Conservation (phyloP, 805 yeast species). For the Metschnikowia peoriensis region DNA sequence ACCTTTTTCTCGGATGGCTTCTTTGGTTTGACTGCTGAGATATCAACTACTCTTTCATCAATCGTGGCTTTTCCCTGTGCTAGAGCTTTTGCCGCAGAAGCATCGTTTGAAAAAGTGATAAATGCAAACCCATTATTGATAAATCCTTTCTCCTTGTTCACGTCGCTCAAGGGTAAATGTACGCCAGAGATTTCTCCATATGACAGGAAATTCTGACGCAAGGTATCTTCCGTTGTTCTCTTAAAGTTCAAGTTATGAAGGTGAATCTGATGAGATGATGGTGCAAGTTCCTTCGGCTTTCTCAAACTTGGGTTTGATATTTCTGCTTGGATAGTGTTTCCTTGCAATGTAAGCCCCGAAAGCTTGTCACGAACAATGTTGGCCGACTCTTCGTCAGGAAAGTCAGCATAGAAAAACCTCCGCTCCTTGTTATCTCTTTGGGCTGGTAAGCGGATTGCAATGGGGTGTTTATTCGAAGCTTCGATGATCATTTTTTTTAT, state of each 20-base stretch:
- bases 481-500: conserved; percentile 41
- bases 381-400: conserved; percentile 40
- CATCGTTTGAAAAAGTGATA: conserved; percentile 44
- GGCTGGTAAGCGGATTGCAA: conserved; percentile 62
- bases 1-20: conserved; percentile 10
- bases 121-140: conserved; percentile 67
- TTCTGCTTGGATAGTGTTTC: conserved; percentile 50
- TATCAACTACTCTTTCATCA: conserved; percentile 48
- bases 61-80: conserved; percentile 39
- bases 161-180: conserved; percentile 44
- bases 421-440: conserved; percentile 52
- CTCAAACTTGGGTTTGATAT: conserved; percentile 55
- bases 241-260: conserved; percentile 52
- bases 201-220: conserved; percentile 42
- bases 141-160: conserved; percentile 29
- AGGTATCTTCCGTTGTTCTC: conserved; percentile 34
- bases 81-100: conserved; percentile 49
- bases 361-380: conserved; percentile 39
- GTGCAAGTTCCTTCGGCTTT: conserved; percentile 18
- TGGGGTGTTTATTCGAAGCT: conserved; percentile 33
- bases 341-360: conserved; percentile 24
- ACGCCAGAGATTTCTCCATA: conserved; percentile 56
- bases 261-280: conserved; percentile 45
- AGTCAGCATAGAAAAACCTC: conserved; percentile 75
- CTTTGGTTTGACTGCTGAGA: conserved; percentile 45